Base-by-base conservation (phyloP, 345 rosid species). In the Brassica cretica region DNA sequence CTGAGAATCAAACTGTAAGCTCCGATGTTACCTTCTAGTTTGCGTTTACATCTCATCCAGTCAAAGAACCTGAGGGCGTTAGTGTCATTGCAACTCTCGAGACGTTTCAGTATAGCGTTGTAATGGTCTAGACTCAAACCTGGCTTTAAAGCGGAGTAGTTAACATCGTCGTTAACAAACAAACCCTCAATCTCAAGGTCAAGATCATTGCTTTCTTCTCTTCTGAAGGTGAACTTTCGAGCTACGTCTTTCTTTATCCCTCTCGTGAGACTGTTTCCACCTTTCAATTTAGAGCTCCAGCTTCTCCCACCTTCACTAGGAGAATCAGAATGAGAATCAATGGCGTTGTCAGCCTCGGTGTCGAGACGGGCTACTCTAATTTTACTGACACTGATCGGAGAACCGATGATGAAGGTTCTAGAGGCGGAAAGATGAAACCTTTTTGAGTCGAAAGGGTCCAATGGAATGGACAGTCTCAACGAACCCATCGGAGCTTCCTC, bases 1-100 rank as follows among this genome's bases (percentile, higher is more conserved):
- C 97, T 86, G 65, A 94, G 92, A 81, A 90, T 80, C 82, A 86
- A 78, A 84, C 83, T 85, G 68, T 87, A 94, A 76, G 98, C 94
- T 24, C 41, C 58, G n/a, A 83, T 29, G 82, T 90, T 92, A 68
- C 85, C 80, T 76, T 79, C 74, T 60, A 92, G 68, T 82, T 87
- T 92, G 75, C 92, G 89, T 51, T 85, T 84, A 62, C 81, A 77
- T 76, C 89, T 82, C 97, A 92, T 89, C 98, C 98, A 92, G 74
- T 87, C 88, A 63, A 90, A 92, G 83, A 94, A 89, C 21, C 81
- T 82, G 76, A 87, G 27, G 15, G 90, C 78, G 70, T 86, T 88
- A 51, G 68, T 61, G 73, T 90, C 93, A 82, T 81, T 83, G 67
- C 82, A 80, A 81, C 74, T 82, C 87, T 89, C 94, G n/a, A 94